Evolutionary conservation across 257 asterid genomes (phyloP).

Genomic region (Capsicum chinense): DNA sequence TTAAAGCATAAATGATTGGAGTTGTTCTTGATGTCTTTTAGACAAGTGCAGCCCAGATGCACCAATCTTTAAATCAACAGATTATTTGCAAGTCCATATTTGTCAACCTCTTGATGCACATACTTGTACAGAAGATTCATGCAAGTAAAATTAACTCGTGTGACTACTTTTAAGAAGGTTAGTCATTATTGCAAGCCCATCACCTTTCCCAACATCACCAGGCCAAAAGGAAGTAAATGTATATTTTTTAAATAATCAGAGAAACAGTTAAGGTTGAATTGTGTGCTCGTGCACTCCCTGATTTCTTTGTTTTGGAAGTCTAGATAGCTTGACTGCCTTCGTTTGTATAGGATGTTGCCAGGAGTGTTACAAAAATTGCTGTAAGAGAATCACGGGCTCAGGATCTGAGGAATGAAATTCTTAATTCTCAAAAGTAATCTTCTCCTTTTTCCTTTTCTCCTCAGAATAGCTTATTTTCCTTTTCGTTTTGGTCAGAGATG

Average conservation of each 20-base stretch:
- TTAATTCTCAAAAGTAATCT: slow-evolving; percentile 90
- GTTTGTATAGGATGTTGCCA: slow-evolving; percentile 77
- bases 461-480: neutral
- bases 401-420: slow-evolving; percentile 92
- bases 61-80: neutral
- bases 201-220: neutral
- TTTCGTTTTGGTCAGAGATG: neutral
- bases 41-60: neutral
- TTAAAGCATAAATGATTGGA: neutral
- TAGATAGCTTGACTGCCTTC: slow-evolving; percentile 19
- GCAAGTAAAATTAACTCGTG: neutral
- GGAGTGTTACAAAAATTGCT: slow-evolving; percentile 84
- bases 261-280: neutral
- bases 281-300: neutral
- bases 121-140: neutral
- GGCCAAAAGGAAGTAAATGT: neutral
- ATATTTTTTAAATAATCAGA: neutral
- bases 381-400: slow-evolving; percentile 86
- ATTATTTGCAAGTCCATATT: slow-evolving; percentile 5
- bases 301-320: neutral
- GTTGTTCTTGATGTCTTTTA: slow-evolving; percentile 5
- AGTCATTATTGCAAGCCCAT: neutral
- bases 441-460: slow-evolving; percentile 30
- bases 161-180: neutral
- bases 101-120: slow-evolving; percentile 16